Evolutionary conservation across 257 asterid genomes (phyloP).

Genomic region (Echium plantagineum): DNA sequence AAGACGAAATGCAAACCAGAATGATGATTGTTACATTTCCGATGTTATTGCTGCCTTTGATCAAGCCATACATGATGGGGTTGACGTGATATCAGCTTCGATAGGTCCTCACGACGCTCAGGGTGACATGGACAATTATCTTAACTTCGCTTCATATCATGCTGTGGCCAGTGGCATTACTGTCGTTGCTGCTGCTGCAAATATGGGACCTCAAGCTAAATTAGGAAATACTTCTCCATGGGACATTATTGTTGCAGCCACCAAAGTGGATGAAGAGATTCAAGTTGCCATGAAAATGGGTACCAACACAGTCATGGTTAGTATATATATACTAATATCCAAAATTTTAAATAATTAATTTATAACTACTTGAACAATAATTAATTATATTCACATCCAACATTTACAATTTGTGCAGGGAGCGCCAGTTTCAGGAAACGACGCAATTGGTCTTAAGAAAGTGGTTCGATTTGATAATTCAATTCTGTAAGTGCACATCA

Average conservation of each 20-base stretch:
- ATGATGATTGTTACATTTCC: neutral
- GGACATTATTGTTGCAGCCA: conserved; percentile 1
- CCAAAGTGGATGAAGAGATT: neutral
- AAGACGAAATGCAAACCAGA: neutral
- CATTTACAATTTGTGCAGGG: no score
- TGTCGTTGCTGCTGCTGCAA: conserved; percentile 2
- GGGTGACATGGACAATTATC: neutral
- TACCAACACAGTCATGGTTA: conserved; percentile 1
- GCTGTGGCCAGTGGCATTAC: conserved; percentile 5
- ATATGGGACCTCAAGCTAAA: neutral
- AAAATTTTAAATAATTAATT: no score
- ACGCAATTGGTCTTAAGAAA: no score
- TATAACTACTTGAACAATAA: no score
- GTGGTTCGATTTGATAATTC: no score
- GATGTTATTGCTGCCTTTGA: neutral
- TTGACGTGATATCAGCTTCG: conserved; percentile 2
- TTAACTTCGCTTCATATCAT: neutral
- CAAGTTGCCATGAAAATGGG: neutral
- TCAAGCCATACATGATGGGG: neutral
- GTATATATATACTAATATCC: neutral
- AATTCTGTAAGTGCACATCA: no score
- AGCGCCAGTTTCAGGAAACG: no score
- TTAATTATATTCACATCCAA: no score
- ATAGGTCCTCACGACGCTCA: neutral
- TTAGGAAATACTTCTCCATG: conserved; percentile 2